Conservation (phyloP, 805 yeast species). For the Candida succiphila region DNA sequence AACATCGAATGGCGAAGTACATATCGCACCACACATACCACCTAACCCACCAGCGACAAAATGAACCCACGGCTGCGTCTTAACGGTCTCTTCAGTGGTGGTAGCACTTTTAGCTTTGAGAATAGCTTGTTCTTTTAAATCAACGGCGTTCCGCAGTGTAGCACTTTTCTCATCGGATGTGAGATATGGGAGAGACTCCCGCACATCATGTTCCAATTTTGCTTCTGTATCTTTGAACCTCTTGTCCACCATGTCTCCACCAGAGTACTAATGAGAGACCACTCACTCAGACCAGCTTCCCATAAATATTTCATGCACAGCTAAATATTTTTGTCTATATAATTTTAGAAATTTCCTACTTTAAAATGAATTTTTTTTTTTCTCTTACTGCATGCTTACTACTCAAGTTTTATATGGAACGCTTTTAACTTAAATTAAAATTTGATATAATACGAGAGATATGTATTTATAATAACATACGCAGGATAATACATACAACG, state of each 20-base stretch:
- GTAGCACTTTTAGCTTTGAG: background rate
- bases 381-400: background rate
- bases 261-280: no score
- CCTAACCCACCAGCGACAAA: conserved; percentile 91
- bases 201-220: conserved; percentile 34
- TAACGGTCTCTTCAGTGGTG: conserved; percentile 1
- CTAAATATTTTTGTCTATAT: no score
- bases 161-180: conserved; percentile 69
- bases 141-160: conserved; percentile 26
- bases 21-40: conserved; percentile 95
- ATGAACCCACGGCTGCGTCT: conserved; percentile 57
- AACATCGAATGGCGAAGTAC: conserved; percentile 92
- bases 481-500: conserved; percentile 4
- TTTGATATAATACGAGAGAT: no score
- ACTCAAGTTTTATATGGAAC: no score
- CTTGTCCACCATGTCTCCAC: conserved; percentile 1
- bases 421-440: no score
- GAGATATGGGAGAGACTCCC: conserved; percentile 48
- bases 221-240: conserved; percentile 9
- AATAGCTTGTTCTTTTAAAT: conserved; percentile 15
- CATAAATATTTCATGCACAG: no score
- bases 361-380: background rate
- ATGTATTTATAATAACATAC: no score
- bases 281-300: no score
- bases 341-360: no score